Evolutionary conservation across 768 basidiomycete genomes (phyloP).

Genomic region (Lenzites betulinus): DNA sequence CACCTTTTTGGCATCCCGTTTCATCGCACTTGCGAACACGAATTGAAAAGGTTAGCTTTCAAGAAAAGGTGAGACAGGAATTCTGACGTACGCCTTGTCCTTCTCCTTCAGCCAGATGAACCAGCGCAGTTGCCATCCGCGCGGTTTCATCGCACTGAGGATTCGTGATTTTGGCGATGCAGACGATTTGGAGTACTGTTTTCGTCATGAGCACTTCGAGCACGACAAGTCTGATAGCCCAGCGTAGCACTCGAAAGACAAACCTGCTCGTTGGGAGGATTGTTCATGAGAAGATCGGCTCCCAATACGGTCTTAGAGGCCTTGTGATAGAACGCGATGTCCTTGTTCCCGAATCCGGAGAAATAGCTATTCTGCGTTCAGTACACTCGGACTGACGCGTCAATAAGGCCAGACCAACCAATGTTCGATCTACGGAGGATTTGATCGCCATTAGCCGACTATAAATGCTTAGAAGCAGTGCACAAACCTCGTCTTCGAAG

Average conservation of each 20-base stretch:
- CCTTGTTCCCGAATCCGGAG: constrained; percentile 65
- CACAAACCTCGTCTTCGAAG: constrained; percentile 63
- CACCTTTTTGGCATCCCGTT: constrained; percentile 58
- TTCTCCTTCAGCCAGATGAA: constrained; percentile 24
- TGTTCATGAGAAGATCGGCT: constrained; percentile 79
- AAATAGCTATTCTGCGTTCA: constrained; percentile 49
- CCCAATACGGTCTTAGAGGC: constrained; percentile 67
- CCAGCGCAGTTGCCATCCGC: constrained; percentile 10
- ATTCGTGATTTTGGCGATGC: constrained; percentile 10
- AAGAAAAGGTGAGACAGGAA: neutral
- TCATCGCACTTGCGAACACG: constrained; percentile 43
- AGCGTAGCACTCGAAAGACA: neutral
- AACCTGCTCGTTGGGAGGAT: constrained; percentile 75
- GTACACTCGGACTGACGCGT: neutral
- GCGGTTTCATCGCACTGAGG: constrained; percentile 8
- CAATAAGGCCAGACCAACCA: neutral
- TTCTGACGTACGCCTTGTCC: constrained; percentile 13
- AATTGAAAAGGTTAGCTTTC: neutral
- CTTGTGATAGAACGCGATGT: constrained; percentile 74
- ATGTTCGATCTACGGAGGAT: neutral
- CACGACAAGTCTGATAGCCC: neutral
- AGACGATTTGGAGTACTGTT: constrained; percentile 14
- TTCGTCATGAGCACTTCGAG: neutral
- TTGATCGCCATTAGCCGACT: neutral
- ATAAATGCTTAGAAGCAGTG: neutral